These are phyloP conservation scores for Sporothrix curviconia DNA, from an alignment of 2,329 filamentous ascomycete species.

Conservation along the genomic window DNA sequence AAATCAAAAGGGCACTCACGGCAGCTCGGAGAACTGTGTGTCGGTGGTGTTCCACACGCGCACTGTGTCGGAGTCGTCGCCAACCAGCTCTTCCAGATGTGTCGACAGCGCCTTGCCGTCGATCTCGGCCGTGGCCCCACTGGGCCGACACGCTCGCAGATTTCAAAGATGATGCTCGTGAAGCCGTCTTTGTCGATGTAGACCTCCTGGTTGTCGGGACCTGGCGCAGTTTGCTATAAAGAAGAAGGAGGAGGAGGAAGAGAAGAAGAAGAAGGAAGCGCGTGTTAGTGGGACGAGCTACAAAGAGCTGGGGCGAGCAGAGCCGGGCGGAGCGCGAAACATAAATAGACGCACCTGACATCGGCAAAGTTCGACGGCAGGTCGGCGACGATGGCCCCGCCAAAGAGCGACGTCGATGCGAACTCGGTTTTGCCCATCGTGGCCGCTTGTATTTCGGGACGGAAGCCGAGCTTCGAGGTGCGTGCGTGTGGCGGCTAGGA, in stretches of 20 bases:
- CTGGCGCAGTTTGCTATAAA: slow-evolving; percentile 59
- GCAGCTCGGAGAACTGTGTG: slow-evolving; percentile 46
- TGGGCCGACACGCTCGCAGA: slow-evolving; percentile 69
- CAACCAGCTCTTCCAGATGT: slow-evolving; percentile 64
- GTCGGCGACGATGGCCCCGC: slow-evolving; percentile 64
- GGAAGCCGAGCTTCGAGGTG: not conserved
- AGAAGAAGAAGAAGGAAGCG: not conserved
- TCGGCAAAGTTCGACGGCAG: slow-evolving; percentile 63
- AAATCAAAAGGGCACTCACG: slow-evolving; percentile 1
- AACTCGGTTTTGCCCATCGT: slow-evolving; percentile 43
- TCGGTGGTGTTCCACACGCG: slow-evolving; percentile 61
- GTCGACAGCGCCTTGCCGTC: slow-evolving; percentile 65
- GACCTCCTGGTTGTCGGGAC: slow-evolving; percentile 88
- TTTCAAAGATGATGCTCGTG: slow-evolving; percentile 83
- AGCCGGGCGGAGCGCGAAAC: too few species aligned
- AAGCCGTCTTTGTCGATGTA: slow-evolving; percentile 79
- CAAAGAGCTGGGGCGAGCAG: too few species aligned
- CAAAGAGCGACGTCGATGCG: slow-evolving; percentile 57
- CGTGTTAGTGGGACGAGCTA: too few species aligned
- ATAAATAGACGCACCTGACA: slow-evolving; percentile 55
- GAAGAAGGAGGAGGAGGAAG: not conserved
- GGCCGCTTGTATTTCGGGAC: not conserved
- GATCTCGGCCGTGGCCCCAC: slow-evolving; percentile 49
- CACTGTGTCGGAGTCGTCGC: slow-evolving; percentile 55
- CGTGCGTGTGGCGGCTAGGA: not conserved